A percentile compares a stretch with the other conserved stretches of the same genome.
phyloP scores from a whole-genome alignment of 208 protist species.

The Leishmania mexicana region DNA sequence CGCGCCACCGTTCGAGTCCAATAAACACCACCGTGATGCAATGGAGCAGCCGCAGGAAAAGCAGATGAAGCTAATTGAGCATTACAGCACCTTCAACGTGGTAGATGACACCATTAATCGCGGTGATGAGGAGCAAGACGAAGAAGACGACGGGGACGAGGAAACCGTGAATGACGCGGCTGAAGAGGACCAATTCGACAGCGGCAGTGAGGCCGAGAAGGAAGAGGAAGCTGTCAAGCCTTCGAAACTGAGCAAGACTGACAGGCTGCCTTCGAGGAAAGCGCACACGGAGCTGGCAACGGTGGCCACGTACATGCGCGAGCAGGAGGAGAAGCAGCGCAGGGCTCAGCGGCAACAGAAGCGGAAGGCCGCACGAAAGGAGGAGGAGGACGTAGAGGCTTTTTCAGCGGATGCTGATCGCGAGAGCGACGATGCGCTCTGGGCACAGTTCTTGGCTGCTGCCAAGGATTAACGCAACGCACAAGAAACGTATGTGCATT shows the following conservation, averaged over 20 bases:
- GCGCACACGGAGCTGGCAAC: slow-evolving; percentile 11
- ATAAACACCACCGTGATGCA: slow-evolving; percentile 86
- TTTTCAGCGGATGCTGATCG: slow-evolving; percentile 25
- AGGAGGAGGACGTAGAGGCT: slow-evolving; percentile 28
- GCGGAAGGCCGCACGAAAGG: slow-evolving; percentile 25
- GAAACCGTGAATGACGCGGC: not conserved
- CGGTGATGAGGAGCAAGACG: slow-evolving; percentile 32
- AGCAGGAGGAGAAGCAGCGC: slow-evolving; percentile 52
- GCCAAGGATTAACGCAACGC: slow-evolving; percentile 20
- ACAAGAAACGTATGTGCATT: not conserved
- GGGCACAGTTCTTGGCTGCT: slow-evolving; percentile 38
- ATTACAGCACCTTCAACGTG: slow-evolving; percentile 86
- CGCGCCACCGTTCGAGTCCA: slow-evolving; percentile 90
- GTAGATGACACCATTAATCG: slow-evolving; percentile 73
- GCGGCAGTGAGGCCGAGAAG: not conserved
- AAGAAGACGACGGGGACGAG: slow-evolving; percentile 20
- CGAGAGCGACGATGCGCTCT: slow-evolving; percentile 37
- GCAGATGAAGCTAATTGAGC: slow-evolving; percentile 90
- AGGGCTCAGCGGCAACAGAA: slow-evolving; percentile 47
- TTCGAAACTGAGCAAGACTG: slow-evolving; percentile 2
- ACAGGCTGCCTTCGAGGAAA: slow-evolving; percentile 3
- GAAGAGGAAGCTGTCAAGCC: slow-evolving; percentile 5
- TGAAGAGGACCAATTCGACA: not conserved
- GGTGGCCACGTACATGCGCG: slow-evolving; percentile 54
- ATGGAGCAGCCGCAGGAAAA: slow-evolving; percentile 62